phyloP scores from a whole-genome alignment of 129 eudicot genomes.

The Ambrosia trifida region DNA sequence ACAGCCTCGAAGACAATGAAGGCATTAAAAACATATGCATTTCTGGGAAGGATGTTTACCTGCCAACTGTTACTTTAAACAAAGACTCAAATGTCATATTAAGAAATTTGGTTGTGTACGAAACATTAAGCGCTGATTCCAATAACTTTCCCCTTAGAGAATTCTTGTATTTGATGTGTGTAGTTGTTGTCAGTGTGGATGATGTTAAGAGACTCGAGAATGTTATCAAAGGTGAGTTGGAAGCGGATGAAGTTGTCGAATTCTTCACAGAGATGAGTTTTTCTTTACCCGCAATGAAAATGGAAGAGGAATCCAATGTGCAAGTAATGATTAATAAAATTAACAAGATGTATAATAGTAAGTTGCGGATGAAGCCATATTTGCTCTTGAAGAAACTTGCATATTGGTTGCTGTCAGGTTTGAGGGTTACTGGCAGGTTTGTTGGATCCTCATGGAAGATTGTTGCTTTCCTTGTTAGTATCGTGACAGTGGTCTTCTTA shows the following conservation, averaged over 20 bases:
- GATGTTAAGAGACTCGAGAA: not conserved
- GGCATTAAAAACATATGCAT: too few species aligned
- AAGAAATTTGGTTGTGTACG: too few species aligned
- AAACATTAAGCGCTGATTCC: too few species aligned
- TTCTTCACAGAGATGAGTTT: conserved; percentile 42
- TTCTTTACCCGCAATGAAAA: conserved; percentile 6
- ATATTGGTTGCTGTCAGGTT: too few species aligned
- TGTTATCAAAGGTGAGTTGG: conserved; percentile 25
- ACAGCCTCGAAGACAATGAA: too few species aligned
- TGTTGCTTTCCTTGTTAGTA: conserved; percentile 8
- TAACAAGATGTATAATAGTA: not conserved
- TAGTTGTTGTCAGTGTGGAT: too few species aligned
- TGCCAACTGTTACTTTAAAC: too few species aligned
- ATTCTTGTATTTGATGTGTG: too few species aligned
- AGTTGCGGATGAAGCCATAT: not conserved
- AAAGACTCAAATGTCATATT: too few species aligned
- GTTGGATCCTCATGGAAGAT: conserved; percentile 9
- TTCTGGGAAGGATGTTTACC: too few species aligned
- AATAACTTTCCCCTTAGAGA: too few species aligned
- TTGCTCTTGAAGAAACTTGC: not conserved
- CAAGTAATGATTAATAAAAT: not conserved
- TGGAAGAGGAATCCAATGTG: conserved; percentile 1
- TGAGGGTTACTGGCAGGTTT: too few species aligned
- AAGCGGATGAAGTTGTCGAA: conserved; percentile 28
- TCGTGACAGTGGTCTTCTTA: not conserved